These are phyloP conservation scores for Vararia minispora DNA, from an alignment of 768 basidiomycete genomes.

Conservation along the genomic window DNA sequence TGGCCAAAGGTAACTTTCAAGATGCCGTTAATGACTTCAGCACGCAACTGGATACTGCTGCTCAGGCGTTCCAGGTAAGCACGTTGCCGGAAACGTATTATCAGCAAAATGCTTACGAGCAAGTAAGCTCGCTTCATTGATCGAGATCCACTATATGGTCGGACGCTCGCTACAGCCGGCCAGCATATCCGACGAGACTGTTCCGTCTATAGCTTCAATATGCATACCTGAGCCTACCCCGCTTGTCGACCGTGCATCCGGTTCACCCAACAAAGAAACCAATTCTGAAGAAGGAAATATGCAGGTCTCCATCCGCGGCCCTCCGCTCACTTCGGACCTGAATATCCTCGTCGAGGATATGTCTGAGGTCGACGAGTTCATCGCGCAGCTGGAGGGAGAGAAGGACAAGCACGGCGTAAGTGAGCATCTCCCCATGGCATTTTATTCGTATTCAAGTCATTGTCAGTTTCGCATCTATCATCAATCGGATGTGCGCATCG, in stretches of 20 bases:
- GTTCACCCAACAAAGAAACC: no score
- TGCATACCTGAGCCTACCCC: no score
- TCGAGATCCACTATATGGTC: conserved; percentile 16
- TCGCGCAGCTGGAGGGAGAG: conserved; percentile 2
- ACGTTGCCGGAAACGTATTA: no score
- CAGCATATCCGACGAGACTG: no score
- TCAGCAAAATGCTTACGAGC: neutral
- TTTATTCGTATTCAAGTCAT: neutral
- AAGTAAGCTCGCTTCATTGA: conserved; percentile 13
- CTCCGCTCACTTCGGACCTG: no score
- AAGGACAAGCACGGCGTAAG: conserved; percentile 11
- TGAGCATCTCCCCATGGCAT: neutral
- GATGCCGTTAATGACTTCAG: conserved; percentile 6
- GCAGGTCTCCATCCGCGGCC: no score
- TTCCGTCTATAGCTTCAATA: no score
- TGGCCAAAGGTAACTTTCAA: conserved; percentile 11
- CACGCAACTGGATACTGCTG: conserved; percentile 10
- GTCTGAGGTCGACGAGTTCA: conserved; percentile 13
- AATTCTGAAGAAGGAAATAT: no score
- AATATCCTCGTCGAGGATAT: no score
- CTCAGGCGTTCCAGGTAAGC: conserved; percentile 13
- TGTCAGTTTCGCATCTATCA: conserved; percentile 37
- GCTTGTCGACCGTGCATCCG: no score
- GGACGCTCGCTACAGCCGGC: no score
- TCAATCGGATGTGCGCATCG: conserved; percentile 33